Evolutionary conservation across 1,284 basidiomycete genomes (phyloP).

Genomic region (Mycosarcoma maydis): DNA sequence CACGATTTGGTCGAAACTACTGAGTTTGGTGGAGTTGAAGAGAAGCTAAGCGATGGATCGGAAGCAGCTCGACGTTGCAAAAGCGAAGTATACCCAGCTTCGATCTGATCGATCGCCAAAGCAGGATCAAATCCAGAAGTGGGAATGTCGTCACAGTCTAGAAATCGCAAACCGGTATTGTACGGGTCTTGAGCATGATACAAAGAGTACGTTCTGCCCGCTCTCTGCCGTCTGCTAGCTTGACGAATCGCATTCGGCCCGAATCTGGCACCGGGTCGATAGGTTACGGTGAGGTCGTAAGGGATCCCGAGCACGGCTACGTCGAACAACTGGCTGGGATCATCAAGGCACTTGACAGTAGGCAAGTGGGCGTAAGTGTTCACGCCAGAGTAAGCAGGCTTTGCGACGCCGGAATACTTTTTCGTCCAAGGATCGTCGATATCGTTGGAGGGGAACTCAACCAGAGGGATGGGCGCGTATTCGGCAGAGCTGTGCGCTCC

Average conservation of each 20-base stretch:
- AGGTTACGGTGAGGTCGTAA: conserved; percentile 48
- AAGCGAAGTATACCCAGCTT: conserved; percentile 34
- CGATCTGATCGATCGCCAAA: conserved; percentile 52
- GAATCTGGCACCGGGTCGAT: conserved; percentile 47
- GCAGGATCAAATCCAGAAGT: conserved; percentile 44
- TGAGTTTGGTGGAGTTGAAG: conserved; percentile 5
- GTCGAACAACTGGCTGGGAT: conserved; percentile 36
- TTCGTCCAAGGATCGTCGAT: conserved; percentile 35
- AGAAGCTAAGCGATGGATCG: conserved; percentile 2
- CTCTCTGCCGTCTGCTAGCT: conserved; percentile 42
- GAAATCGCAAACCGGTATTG: conserved; percentile 33
- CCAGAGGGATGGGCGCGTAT: conserved; percentile 29
- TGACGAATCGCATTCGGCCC: conserved; percentile 46
- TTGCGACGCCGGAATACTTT: conserved; percentile 38
- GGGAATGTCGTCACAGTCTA: conserved; percentile 53
- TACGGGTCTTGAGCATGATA: conserved; percentile 47
- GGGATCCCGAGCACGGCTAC: conserved; percentile 54
- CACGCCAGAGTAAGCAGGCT: conserved; percentile 37
- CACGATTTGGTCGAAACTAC: conserved; percentile 20
- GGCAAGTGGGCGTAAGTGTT: conserved; percentile 53
- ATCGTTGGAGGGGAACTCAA: conserved; percentile 45
- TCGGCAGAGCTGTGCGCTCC: conserved; percentile 32
- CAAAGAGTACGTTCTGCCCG: conserved; percentile 33
- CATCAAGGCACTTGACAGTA: conserved; percentile 25
- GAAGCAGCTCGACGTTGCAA: conserved; percentile 27